These are phyloP conservation scores for Sordariomycetes sp. DNA, from an alignment of 2,329 filamentous ascomycete species.

Conservation along the genomic window DNA sequence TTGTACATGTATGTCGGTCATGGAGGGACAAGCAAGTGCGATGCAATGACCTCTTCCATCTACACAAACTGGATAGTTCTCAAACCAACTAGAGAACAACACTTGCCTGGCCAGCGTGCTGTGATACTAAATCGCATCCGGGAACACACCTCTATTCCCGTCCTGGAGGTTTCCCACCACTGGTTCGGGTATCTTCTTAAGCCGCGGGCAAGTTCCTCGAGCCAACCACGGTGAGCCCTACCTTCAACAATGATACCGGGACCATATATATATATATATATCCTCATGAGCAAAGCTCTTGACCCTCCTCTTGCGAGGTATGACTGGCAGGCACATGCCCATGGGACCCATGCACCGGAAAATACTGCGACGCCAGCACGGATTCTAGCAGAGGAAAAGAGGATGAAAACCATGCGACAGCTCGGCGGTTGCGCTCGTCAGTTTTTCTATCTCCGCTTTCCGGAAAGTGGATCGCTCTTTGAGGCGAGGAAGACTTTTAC, in stretches of 20 bases:
- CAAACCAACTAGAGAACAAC: too few relatives aligned
- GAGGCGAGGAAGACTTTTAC: conserved; percentile 10
- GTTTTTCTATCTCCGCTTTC: conserved; percentile 15
- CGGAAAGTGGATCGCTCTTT: conserved; percentile 16
- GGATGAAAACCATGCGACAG: conserved; percentile 15
- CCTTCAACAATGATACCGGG: conserved; percentile 15
- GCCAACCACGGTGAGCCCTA: too few relatives aligned
- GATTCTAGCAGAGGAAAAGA: conserved; percentile 8
- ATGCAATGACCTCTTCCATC: too few relatives aligned
- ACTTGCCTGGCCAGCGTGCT: too few relatives aligned
- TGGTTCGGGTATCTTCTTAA: too few relatives aligned
- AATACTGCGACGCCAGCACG: conserved; percentile 3
- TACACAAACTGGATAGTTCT: too few relatives aligned
- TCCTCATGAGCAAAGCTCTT: conserved; percentile 20
- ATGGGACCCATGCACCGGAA: conserved; percentile 4
- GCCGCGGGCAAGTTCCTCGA: too few relatives aligned
- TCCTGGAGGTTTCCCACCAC: too few relatives aligned
- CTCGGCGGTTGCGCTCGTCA: conserved; percentile 14
- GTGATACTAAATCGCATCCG: too few relatives aligned
- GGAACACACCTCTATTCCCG: too few relatives aligned
- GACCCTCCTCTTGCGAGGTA: conserved; percentile 13
- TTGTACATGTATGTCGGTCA: too few relatives aligned
- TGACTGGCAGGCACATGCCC: conserved; percentile 10
- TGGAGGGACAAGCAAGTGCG: too few relatives aligned
- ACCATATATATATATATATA: conserved; percentile 20